Evolutionary conservation across 1,139 yeast genomes (phyloP).

Genomic region (Yamadazyma conglobata): DNA sequence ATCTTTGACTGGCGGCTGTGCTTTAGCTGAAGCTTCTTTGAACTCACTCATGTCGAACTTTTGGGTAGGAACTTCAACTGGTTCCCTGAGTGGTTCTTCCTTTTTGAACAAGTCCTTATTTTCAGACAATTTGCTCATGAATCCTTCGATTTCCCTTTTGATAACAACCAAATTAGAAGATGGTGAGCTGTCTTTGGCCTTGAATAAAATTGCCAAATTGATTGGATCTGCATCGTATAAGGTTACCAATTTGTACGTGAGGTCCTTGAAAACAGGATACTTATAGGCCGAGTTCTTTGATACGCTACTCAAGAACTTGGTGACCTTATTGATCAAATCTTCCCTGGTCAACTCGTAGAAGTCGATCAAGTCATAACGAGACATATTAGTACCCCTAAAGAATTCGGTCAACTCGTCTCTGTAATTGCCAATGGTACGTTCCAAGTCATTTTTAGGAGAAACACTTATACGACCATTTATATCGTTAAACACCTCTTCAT

Average conservation of each 20-base stretch:
- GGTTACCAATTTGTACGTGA: constrained; percentile 4
- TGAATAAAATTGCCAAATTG: constrained; percentile 10
- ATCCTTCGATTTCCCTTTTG: constrained; percentile 6
- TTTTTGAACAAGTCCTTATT: constrained; percentile 10
- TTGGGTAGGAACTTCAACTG: constrained; percentile 14
- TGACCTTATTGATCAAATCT: constrained; percentile 7
- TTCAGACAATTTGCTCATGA: constrained; percentile 9
- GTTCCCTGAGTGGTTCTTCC: constrained; percentile 8
- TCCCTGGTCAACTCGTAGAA: constrained; percentile 13
- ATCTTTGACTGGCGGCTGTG: background rate
- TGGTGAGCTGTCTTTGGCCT: background rate
- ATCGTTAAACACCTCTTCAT: constrained; percentile 25
- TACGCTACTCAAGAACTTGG: constrained; percentile 7
- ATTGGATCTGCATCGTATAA: constrained; percentile 8
- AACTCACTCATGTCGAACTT: constrained; percentile 24
- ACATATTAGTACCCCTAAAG: constrained; percentile 7
- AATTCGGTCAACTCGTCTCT: constrained; percentile 4
- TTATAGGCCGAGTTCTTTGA: constrained; percentile 7
- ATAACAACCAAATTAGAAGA: constrained; percentile 2
- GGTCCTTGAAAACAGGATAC: constrained; percentile 6
- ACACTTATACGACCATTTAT: constrained; percentile 14
- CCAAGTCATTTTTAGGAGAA: constrained; percentile 5
- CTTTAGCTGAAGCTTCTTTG: constrained; percentile 4
- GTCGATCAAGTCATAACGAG: constrained; percentile 11
- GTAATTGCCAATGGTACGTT: constrained; percentile 6